Evolutionary conservation across 805 yeast species (phyloP).

Genomic region (Komagataella phaffii): DNA sequence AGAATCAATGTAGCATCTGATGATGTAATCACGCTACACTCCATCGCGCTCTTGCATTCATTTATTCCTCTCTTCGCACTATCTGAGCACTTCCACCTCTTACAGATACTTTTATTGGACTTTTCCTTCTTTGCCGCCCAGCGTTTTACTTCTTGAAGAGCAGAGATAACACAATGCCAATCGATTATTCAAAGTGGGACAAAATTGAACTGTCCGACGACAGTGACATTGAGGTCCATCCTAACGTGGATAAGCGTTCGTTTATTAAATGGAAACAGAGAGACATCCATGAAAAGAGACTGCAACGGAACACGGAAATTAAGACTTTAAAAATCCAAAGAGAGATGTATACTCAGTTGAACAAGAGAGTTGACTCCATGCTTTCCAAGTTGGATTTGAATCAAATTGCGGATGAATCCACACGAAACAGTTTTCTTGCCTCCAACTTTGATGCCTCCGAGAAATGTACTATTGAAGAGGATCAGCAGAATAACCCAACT

Average conservation of each 20-base stretch:
- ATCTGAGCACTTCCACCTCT: too few relatives aligned
- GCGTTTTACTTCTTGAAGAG: neutral
- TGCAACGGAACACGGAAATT: conserved; percentile 67
- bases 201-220: conserved; percentile 92
- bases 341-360: conserved; percentile 68
- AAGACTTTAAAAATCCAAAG: conserved; percentile 61
- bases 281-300: conserved; percentile 89
- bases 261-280: conserved; percentile 95
- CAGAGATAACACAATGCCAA: conserved; percentile 15
- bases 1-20: neutral
- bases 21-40: neutral
- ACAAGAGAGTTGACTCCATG: conserved; percentile 58
- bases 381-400: conserved; percentile 26
- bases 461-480: conserved; percentile 27
- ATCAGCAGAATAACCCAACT: conserved; percentile 33
- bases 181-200: conserved; percentile 98
- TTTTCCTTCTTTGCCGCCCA: neutral
- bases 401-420: conserved; percentile 19
- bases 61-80: neutral
- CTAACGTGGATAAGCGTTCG: conserved; percentile 89
- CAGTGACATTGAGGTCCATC: conserved; percentile 94
- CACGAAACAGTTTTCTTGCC: conserved; percentile 28
- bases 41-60: neutral
- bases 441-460: conserved; percentile 43
- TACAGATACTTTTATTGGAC: neutral